A percentile compares a stretch with the other conserved stretches of the same genome.
Evolutionary conservation across 345 rosid genomes (phyloP).

Genomic region (Salix viminalis): DNA sequence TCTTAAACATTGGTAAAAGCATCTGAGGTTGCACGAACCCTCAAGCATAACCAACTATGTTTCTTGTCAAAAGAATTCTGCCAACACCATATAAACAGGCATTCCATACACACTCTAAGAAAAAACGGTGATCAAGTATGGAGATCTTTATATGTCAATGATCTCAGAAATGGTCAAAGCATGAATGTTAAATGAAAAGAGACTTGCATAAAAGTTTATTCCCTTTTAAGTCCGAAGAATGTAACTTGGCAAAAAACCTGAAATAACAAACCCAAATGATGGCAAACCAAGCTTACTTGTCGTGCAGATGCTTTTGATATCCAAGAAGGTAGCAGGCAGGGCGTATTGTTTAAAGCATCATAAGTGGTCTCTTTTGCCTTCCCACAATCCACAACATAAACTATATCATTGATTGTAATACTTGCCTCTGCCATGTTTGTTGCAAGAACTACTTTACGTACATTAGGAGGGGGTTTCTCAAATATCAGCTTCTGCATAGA

Average conservation of each 20-base stretch:
- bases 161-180: neutral
- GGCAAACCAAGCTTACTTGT: conserved; percentile 51
- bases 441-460: conserved; percentile 87
- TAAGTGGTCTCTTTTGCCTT: conserved; percentile 99
- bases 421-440: conserved; percentile 99
- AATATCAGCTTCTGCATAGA: conserved; percentile 79
- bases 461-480: conserved; percentile 69
- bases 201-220: neutral
- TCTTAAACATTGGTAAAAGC: neutral
- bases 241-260: neutral
- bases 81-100: neutral
- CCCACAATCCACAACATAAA: conserved; percentile 95
- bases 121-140: neutral
- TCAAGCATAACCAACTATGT: neutral
- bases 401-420: conserved; percentile 89
- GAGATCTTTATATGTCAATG: neutral
- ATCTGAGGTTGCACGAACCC: conserved; percentile 2
- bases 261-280: neutral
- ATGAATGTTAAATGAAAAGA: neutral
- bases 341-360: conserved; percentile 97
- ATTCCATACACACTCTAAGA: neutral
- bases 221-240: neutral
- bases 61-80: conserved; percentile 2
- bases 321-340: conserved; percentile 98
- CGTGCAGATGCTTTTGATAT: conserved; percentile 92